Evolutionary conservation across 2,329 filamentous ascomycete species (phyloP).

Genomic region (Coniochaeta ligniaria): DNA sequence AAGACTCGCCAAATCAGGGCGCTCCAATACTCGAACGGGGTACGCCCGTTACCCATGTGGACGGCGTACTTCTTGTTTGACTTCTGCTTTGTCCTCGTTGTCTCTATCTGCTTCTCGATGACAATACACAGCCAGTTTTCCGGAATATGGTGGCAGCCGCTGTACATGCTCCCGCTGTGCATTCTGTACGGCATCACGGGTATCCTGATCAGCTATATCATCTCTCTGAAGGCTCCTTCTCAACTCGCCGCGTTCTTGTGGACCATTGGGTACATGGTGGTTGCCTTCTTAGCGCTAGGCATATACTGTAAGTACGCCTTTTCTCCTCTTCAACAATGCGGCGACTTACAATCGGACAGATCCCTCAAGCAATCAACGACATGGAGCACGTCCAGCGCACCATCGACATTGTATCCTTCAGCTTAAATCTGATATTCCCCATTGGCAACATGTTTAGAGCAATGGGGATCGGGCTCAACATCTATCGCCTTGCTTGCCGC

Average conservation of each 20-base stretch:
- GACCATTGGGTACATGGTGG: conserved; percentile 19
- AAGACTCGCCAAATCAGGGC: conserved; percentile 53
- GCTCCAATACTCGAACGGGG: conserved; percentile 63
- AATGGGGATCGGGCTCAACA: conserved; percentile 54
- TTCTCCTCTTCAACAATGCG: background rate
- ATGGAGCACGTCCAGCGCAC: conserved; percentile 36
- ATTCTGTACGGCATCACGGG: conserved; percentile 57
- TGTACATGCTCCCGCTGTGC: conserved; percentile 57
- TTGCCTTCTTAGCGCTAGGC: conserved; percentile 17
- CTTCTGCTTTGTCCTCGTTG: conserved; percentile 46
- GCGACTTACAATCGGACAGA: conserved; percentile 5
- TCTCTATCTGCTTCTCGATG: conserved; percentile 35
- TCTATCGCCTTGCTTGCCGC: conserved; percentile 54
- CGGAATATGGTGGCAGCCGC: conserved; percentile 46
- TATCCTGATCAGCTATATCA: conserved; percentile 52
- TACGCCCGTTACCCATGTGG: conserved; percentile 55
- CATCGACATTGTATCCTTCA: conserved; percentile 50
- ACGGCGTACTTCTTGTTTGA: conserved; percentile 58
- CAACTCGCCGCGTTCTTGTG: conserved; percentile 60
- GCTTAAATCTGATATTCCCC: conserved; percentile 51
- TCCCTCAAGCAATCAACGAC: conserved; percentile 10
- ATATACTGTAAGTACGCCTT: conserved; percentile 12
- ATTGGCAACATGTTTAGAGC: conserved; percentile 53
- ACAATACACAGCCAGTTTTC: conserved; percentile 45
- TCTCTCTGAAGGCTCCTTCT: conserved; percentile 54